phyloP scores from a whole-genome alignment of 768 basidiomycete species.

The Boletellus sp. region DNA sequence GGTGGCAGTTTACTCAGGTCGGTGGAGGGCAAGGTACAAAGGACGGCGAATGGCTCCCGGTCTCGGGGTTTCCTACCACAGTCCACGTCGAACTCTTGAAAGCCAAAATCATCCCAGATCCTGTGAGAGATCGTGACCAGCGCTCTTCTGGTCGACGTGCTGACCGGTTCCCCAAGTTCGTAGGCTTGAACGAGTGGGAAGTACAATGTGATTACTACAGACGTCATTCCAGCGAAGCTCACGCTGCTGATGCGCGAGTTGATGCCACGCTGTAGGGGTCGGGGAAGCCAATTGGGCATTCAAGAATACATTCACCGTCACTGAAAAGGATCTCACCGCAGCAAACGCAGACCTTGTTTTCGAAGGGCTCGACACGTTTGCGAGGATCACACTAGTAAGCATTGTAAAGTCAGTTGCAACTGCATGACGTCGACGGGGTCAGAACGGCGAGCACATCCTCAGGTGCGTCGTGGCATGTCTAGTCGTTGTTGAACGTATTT shows the following conservation, averaged over 20 bases:
- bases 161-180: conserved; percentile 44
- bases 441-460: conserved; percentile 76
- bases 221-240: background rate
- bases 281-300: conserved; percentile 87
- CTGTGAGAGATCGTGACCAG: conserved; percentile 45
- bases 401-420: background rate
- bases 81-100: conserved; percentile 85
- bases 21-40: conserved; percentile 57
- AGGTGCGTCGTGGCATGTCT: conserved; percentile 35
- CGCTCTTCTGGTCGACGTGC: background rate
- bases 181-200: conserved; percentile 83
- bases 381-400: conserved; percentile 60
- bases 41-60: conserved; percentile 63
- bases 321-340: conserved; percentile 42
- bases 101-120: conserved; percentile 73
- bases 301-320: conserved; percentile 57
- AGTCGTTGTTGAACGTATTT: background rate
- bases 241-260: background rate
- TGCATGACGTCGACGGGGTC: background rate
- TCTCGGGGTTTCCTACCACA: conserved; percentile 72
- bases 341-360: conserved; percentile 73
- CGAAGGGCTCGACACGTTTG: conserved; percentile 90
- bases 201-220: conserved; percentile 67
- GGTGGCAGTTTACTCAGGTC: conserved; percentile 69
- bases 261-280: conserved; percentile 55